phyloP scores from a whole-genome alignment of 495 filamentous ascomycete genomes.

The Ascodesmis nigricans region DNA sequence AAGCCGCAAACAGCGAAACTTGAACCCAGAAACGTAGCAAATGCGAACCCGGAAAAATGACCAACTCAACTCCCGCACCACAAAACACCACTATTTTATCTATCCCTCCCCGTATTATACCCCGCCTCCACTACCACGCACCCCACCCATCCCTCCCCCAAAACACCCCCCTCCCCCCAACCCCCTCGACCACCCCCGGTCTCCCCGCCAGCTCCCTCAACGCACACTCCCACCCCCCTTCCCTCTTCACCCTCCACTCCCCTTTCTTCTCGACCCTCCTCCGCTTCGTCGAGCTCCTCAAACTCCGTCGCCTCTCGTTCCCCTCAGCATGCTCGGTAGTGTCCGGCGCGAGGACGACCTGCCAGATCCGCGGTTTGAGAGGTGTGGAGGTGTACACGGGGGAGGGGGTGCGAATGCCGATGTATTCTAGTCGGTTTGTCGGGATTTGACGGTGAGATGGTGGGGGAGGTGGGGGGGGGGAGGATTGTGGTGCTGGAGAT shows the following conservation, averaged over 20 bases:
- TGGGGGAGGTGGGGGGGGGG: background rate
- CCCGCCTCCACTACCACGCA: too few relatives aligned
- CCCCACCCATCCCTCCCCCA: too few relatives aligned
- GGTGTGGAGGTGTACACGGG: background rate
- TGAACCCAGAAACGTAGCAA: too few relatives aligned
- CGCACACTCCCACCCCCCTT: background rate
- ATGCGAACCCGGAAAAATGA: too few relatives aligned
- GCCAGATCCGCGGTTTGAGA: background rate
- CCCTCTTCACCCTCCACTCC: conserved; percentile 2
- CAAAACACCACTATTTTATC: too few relatives aligned
- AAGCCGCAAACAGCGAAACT: too few relatives aligned
- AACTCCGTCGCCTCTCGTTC: background rate
- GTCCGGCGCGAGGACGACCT: background rate
- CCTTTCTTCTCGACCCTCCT: background rate
- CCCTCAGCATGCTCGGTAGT: background rate
- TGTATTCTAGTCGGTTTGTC: conserved; percentile 1
- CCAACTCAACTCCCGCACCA: too few relatives aligned
- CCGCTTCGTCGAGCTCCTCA: background rate
- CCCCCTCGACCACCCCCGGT: too few relatives aligned
- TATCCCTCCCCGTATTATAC: too few relatives aligned
- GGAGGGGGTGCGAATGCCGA: background rate
- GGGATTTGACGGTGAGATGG: background rate
- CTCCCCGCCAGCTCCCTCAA: too few relatives aligned
- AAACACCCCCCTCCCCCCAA: too few relatives aligned
- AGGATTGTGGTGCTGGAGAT: background rate